These are phyloP conservation scores for Pseudogymnoascus sp. DNA, from an alignment of 2,329 filamentous ascomycete genomes.

Conservation along the genomic window DNA sequence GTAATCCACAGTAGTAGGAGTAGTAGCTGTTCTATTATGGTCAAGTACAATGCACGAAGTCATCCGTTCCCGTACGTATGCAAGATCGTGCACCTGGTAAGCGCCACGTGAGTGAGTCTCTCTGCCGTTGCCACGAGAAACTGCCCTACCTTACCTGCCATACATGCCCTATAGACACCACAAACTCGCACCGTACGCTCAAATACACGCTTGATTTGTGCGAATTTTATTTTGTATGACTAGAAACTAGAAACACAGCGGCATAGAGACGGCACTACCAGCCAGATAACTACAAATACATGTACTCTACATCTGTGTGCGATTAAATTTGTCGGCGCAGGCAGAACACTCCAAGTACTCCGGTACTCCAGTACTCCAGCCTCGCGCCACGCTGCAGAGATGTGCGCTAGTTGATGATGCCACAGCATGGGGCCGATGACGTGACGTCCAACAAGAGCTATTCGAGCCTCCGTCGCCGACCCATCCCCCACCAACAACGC, in stretches of 20 bases:
- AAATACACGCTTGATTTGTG: not conserved
- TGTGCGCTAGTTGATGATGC: not conserved
- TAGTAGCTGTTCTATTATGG: not conserved
- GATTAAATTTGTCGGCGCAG: not conserved
- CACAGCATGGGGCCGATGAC: slow-evolving; percentile 2
- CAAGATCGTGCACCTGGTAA: not conserved
- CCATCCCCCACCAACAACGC: not conserved
- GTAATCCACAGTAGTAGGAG: not conserved
- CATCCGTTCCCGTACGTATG: not conserved
- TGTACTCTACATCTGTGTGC: not conserved
- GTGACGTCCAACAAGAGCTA: slow-evolving; percentile 1
- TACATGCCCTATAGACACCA: not conserved
- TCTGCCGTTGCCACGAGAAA: not conserved
- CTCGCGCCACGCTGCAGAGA: not conserved
- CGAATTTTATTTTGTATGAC: not conserved
- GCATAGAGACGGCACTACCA: not conserved
- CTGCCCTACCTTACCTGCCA: not conserved
- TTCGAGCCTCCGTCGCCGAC: not conserved
- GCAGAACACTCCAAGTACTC: not conserved
- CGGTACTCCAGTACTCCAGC: no score
- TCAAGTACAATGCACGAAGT: not conserved
- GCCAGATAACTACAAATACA: not conserved
- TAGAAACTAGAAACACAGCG: not conserved
- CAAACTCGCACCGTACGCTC: not conserved
- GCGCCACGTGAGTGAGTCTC: not conserved